phyloP scores from a whole-genome alignment of 176 grass and related monocot species.

The Raddia guianensis region DNA sequence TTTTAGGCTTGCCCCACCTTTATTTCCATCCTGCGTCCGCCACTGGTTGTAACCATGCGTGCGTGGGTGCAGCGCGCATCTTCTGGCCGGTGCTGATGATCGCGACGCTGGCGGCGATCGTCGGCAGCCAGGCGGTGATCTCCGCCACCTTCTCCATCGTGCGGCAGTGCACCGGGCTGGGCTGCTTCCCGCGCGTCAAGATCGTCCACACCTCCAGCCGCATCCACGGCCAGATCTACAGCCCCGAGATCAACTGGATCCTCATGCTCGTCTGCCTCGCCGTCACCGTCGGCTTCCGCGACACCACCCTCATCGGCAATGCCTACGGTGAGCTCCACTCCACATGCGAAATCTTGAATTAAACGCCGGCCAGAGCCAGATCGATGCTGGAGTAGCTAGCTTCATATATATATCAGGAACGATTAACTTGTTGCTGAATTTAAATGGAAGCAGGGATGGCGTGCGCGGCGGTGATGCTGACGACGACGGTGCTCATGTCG shows the following conservation, averaged over 20 bases:
- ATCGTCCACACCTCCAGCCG: slow-evolving; percentile 69
- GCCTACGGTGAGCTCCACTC: slow-evolving; percentile 49
- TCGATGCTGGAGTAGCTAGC: no score
- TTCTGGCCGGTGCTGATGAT: slow-evolving; percentile 76
- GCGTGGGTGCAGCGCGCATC: slow-evolving; percentile 35
- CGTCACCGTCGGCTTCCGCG: slow-evolving; percentile 55
- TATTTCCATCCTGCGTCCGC: no score
- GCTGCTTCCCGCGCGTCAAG: slow-evolving; percentile 75
- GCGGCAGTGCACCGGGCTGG: slow-evolving; percentile 62
- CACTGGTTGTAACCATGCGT: not conserved
- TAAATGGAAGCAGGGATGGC: slow-evolving; percentile 40
- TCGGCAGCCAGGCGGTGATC: slow-evolving; percentile 73
- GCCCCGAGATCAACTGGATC: slow-evolving; percentile 75
- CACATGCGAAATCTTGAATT: no score
- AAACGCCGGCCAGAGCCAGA: no score
- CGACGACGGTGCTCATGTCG: slow-evolving; percentile 66
- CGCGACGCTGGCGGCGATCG: slow-evolving; percentile 66
- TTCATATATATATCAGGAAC: no score
- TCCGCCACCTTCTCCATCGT: slow-evolving; percentile 81
- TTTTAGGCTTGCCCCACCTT: no score
- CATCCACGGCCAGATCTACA: slow-evolving; percentile 78
- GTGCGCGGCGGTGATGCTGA: slow-evolving; percentile 60
- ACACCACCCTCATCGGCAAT: slow-evolving; percentile 65
- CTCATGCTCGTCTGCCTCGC: slow-evolving; percentile 59
- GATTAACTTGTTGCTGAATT: no score